A percentile compares a stretch with the other conserved stretches of the same genome.
Evolutionary conservation across 768 basidiomycete genomes (phyloP).

Genomic region (Pulveroboletus sp.): DNA sequence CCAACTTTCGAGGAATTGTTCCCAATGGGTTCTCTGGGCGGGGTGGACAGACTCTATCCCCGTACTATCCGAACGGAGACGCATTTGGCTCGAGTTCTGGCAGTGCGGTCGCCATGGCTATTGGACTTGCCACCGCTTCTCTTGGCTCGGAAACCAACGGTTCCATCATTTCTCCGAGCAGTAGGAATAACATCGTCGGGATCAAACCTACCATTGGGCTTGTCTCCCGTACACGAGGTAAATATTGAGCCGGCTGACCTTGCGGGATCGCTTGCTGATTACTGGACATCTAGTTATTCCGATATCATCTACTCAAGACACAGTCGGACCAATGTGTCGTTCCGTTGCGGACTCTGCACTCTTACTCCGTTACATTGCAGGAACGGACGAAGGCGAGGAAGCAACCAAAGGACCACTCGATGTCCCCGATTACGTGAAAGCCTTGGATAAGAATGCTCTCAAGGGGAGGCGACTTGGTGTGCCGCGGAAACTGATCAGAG

Average conservation of each 20-base stretch:
- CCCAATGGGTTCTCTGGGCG: constrained; percentile 43
- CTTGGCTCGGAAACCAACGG: constrained; percentile 49
- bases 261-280: neutral
- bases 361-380: constrained; percentile 50
- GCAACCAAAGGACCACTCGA: constrained; percentile 48
- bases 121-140: constrained; percentile 40
- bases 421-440: constrained; percentile 53
- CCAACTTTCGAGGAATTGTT: constrained; percentile 36
- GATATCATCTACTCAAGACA: constrained; percentile 54
- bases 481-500: constrained; percentile 34
- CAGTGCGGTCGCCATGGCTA: constrained; percentile 36
- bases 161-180: constrained; percentile 42
- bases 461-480: constrained; percentile 52
- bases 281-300: constrained; percentile 42
- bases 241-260: neutral
- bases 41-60: constrained; percentile 41
- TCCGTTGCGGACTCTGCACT: constrained; percentile 52
- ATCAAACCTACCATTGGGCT: constrained; percentile 39
- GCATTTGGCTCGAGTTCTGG: constrained; percentile 42
- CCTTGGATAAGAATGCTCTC: constrained; percentile 45
- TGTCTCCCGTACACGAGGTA: constrained; percentile 36
- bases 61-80: constrained; percentile 39
- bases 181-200: constrained; percentile 40
- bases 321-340: constrained; percentile 53
- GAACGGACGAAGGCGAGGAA: constrained; percentile 48